phyloP scores from a whole-genome alignment of 148 eudicot species.

The Pouteria glomerata region DNA sequence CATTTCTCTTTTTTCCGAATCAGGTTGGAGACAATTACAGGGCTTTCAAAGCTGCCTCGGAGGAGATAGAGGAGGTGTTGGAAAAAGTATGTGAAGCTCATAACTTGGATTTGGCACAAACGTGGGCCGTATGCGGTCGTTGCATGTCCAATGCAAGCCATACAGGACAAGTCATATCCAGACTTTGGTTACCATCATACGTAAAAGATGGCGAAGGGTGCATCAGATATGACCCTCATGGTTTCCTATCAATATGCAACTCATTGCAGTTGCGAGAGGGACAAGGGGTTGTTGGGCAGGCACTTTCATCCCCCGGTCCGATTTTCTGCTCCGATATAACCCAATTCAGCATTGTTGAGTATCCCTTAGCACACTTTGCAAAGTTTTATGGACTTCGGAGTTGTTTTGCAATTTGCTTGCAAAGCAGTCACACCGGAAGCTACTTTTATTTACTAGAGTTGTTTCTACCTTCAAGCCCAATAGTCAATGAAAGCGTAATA shows the following conservation, averaged over 20 bases:
- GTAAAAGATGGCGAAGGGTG: no score
- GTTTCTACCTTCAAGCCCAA: conserved; percentile 4
- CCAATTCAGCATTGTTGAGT: conserved; percentile 14
- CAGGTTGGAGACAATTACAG: neutral
- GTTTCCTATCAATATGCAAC: neutral
- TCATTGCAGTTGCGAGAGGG: conserved; percentile 10
- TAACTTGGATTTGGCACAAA: neutral
- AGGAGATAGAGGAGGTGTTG: neutral
- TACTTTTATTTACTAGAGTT: conserved; percentile 19
- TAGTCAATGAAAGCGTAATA: neutral
- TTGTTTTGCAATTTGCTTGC: conserved; percentile 20
- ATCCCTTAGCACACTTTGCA: conserved; percentile 28
- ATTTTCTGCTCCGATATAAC: conserved; percentile 21
- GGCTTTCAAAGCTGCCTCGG: neutral
- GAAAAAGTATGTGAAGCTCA: neutral
- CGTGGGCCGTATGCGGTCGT: neutral
- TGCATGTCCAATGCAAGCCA: neutral
- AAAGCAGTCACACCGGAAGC: conserved; percentile 15
- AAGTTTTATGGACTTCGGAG: conserved; percentile 10
- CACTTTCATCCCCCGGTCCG: neutral
- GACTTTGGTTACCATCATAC: neutral
- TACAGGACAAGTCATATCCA: neutral
- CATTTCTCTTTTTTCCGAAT: no score
- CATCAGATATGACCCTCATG: neutral
- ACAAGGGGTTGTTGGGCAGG: conserved; percentile 11